phyloP scores from a whole-genome alignment of 768 basidiomycete genomes.

The Termitomyces eurrhizus region DNA sequence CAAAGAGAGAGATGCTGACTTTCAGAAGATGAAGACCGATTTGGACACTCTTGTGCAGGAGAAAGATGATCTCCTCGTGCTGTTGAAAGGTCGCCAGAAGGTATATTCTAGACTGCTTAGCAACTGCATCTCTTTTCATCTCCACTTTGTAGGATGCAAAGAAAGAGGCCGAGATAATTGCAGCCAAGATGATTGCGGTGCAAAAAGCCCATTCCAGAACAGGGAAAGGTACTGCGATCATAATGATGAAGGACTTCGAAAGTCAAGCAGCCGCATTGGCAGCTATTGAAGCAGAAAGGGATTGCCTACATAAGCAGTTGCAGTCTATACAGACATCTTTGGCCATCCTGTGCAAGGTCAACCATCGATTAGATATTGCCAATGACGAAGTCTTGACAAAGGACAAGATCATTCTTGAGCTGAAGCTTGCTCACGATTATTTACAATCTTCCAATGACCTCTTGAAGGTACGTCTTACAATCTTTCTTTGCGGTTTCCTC shows the following conservation, averaged over 20 bases:
- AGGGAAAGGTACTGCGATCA: too few relatives aligned
- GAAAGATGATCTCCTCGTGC: too few relatives aligned
- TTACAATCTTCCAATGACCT: too few relatives aligned
- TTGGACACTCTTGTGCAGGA: too few relatives aligned
- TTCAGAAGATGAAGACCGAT: too few relatives aligned
- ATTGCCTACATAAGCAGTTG: not conserved
- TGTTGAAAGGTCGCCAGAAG: not conserved
- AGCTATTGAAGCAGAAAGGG: not conserved
- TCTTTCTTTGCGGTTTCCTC: not conserved
- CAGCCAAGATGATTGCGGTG: not conserved
- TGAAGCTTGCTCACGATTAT: not conserved
- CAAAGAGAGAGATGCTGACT: too few relatives aligned
- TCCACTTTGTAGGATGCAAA: not conserved
- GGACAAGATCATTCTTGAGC: not conserved
- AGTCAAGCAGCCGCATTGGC: not conserved
- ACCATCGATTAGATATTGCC: not conserved
- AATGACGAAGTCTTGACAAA: not conserved
- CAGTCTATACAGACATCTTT: not conserved
- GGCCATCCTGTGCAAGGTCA: not conserved
- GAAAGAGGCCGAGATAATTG: not conserved
- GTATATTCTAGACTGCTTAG: too few relatives aligned
- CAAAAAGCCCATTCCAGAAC: not conserved
- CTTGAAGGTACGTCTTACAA: not conserved
- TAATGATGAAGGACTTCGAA: not conserved
- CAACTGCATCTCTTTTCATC: too few relatives aligned